These are phyloP conservation scores for Yarrowia sp. DNA, from an alignment of 805 yeast genomes.

Conservation along the genomic window DNA sequence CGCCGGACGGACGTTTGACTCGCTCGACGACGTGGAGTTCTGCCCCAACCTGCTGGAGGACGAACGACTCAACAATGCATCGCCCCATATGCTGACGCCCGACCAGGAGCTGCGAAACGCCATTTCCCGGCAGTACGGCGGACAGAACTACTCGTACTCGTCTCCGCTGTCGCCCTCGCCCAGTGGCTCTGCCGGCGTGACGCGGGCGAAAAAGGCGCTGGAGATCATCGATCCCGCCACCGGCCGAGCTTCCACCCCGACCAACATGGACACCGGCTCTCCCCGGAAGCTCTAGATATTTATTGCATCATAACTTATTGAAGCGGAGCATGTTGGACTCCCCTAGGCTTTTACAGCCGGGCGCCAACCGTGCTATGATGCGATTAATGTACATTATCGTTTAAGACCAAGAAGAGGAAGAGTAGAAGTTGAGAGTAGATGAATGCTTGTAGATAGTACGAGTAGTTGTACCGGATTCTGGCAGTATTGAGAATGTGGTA, in stretches of 20 bases:
- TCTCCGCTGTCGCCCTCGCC: slow-evolving; percentile 19
- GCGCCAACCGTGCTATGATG: slow-evolving; percentile 6
- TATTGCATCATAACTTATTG: slow-evolving; percentile 24
- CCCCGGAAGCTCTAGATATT: slow-evolving; percentile 24
- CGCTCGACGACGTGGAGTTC: slow-evolving; percentile 65
- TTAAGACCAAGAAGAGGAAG: not conserved
- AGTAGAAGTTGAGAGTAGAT: not conserved
- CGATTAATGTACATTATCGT: slow-evolving; percentile 24
- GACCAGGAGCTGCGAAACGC: slow-evolving; percentile 9
- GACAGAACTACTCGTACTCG: slow-evolving; percentile 14
- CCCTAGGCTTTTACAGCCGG: not conserved
- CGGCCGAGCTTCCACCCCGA: slow-evolving; percentile 32
- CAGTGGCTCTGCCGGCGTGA: slow-evolving; percentile 4
- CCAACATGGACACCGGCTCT: slow-evolving; percentile 19
- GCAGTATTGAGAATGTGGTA: too few relatives aligned
- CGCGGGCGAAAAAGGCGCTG: slow-evolving; percentile 34
- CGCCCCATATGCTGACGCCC: slow-evolving; percentile 18
- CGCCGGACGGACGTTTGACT: slow-evolving; percentile 59
- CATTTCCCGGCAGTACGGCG: slow-evolving; percentile 9
- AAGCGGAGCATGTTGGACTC: slow-evolving; percentile 6
- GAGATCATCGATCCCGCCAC: slow-evolving; percentile 53
- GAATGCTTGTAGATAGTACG: too few relatives aligned
- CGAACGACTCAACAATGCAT: slow-evolving; percentile 15
- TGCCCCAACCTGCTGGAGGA: slow-evolving; percentile 43
- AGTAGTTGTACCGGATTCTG: too few relatives aligned